Evolutionary conservation across 2,329 filamentous ascomycete genomes (phyloP).

Genomic region (Magnaporthales sp.): DNA sequence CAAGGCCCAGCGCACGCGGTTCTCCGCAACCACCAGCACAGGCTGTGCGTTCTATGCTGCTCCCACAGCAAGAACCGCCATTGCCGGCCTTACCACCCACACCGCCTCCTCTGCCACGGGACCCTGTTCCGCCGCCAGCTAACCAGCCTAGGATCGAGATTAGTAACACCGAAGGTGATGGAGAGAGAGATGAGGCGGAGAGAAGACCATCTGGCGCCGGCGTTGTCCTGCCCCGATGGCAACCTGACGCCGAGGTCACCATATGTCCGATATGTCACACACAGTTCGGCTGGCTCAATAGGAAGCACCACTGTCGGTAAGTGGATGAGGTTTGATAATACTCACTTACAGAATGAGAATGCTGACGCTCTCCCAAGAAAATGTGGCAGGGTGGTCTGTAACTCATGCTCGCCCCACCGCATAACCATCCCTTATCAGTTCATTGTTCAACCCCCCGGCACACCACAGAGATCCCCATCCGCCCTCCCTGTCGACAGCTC

Average conservation of each 20-base stretch:
- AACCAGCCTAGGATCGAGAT: neutral
- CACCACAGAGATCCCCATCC: conserved; percentile 24
- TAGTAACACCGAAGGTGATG: neutral
- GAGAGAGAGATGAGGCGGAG: neutral
- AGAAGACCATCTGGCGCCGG: neutral
- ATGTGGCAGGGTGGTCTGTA: conserved; percentile 88
- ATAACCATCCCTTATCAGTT: conserved; percentile 93
- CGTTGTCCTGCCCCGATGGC: conserved; percentile 68
- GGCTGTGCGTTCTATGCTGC: neutral
- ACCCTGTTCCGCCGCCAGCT: neutral
- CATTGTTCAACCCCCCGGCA: conserved; percentile 69
- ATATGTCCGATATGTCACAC: conserved; percentile 77
- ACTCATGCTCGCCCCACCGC: conserved; percentile 81
- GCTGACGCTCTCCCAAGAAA: conserved; percentile 45
- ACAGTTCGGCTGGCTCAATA: conserved; percentile 74
- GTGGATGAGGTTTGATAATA: conserved; percentile 16
- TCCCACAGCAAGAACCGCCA: neutral
- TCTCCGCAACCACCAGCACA: neutral
- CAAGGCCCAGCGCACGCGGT: neutral
- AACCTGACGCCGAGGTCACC: conserved; percentile 75
- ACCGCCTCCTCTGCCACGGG: neutral
- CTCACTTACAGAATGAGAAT: neutral
- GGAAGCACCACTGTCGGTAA: conserved; percentile 88
- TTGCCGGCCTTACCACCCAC: conserved; percentile 4
- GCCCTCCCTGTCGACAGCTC: conserved; percentile 30